Evolutionary conservation across 208 protist species (phyloP).

Genomic region (Trypanosoma lewisi): DNA sequence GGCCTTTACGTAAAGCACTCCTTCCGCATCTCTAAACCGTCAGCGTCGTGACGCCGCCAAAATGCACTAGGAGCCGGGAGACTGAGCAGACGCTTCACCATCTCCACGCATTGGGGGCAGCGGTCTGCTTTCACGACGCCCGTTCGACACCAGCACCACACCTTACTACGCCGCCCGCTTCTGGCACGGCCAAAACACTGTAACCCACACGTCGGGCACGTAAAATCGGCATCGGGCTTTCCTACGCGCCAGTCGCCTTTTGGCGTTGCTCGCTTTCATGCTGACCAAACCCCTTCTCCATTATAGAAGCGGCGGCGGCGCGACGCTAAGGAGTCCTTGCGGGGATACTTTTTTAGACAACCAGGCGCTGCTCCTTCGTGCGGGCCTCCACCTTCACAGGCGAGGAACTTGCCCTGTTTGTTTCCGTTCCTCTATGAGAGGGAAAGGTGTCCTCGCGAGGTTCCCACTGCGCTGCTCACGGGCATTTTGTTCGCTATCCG

Average conservation of each 20-base stretch:
- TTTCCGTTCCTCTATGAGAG: too few relatives aligned
- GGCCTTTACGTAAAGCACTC: not conserved
- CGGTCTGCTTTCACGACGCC: not conserved
- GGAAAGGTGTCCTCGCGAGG: too few relatives aligned
- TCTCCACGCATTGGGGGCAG: not conserved
- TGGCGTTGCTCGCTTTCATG: not conserved
- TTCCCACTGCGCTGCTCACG: too few relatives aligned
- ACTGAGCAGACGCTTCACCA: not conserved
- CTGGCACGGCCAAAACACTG: not conserved
- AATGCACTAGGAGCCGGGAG: not conserved
- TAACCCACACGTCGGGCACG: not conserved
- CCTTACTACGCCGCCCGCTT: not conserved
- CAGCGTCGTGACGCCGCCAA: not conserved
- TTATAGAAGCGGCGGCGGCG: not conserved
- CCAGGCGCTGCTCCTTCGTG: too few relatives aligned
- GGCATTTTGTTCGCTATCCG: too few relatives aligned
- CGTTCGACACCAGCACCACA: too few relatives aligned
- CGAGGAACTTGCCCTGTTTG: too few relatives aligned
- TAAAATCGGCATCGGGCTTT: not conserved
- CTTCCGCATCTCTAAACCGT: not conserved
- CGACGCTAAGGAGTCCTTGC: too few relatives aligned
- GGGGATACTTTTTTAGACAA: too few relatives aligned
- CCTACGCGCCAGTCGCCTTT: not conserved
- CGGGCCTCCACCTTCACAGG: too few relatives aligned
- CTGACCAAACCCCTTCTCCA: not conserved